phyloP scores from a whole-genome alignment of 768 basidiomycete species.

The Auriscalpium microsporum region DNA sequence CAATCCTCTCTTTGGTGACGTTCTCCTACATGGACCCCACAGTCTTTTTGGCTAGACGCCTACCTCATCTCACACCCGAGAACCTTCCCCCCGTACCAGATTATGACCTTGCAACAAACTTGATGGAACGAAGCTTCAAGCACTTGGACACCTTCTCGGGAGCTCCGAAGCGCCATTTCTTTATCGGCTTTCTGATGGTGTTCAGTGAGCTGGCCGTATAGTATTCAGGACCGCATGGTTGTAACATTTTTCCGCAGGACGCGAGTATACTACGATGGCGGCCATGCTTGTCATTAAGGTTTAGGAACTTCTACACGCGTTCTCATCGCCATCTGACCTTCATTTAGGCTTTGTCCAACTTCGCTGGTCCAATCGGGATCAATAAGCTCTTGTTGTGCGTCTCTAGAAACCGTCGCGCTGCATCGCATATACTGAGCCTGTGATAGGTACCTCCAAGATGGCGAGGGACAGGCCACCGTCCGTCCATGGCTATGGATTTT shows the following conservation, averaged over 20 bases:
- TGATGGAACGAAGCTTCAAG: constrained; percentile 17
- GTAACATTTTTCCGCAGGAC: constrained; percentile 7
- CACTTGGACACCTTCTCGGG: constrained; percentile 20
- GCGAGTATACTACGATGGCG: constrained; percentile 6
- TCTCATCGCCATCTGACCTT: too few species aligned
- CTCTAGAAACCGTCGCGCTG: too few species aligned
- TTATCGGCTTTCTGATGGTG: constrained; percentile 18
- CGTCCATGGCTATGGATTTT: constrained; percentile 67
- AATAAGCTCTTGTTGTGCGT: constrained; percentile 24
- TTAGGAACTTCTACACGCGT: neutral
- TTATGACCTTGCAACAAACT: constrained; percentile 28
- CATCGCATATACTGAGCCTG: too few species aligned
- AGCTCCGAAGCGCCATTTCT: constrained; percentile 13
- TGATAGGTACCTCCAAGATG: constrained; percentile 49
- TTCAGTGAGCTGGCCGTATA: constrained; percentile 11
- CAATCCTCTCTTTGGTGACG: constrained; percentile 25
- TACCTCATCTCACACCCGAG: constrained; percentile 35
- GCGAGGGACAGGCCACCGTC: constrained; percentile 33
- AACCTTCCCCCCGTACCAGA: constrained; percentile 43
- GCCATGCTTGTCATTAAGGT: constrained; percentile 1
- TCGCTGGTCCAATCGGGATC: constrained; percentile 24
- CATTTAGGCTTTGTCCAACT: constrained; percentile 14
- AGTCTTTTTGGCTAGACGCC: constrained; percentile 33
- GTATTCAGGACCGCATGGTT: constrained; percentile 2
- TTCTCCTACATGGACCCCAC: constrained; percentile 49